These are phyloP conservation scores for Selenicereus undatus DNA, from an alignment of 148 eudicot genomes.

Conservation along the genomic window DNA sequence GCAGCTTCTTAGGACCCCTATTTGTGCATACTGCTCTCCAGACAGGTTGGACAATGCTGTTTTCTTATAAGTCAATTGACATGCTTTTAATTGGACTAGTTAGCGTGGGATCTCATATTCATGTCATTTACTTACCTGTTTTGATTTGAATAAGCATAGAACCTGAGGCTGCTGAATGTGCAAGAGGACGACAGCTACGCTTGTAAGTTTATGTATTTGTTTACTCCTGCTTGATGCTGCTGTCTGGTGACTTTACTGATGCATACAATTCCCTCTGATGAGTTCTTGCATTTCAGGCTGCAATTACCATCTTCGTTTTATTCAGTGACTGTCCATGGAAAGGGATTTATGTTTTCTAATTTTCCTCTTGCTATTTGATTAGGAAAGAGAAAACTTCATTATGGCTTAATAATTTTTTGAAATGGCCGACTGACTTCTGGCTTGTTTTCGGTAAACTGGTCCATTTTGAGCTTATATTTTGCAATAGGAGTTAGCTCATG, in stretches of 20 bases:
- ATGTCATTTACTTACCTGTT: not conserved
- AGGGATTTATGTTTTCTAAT: not conserved
- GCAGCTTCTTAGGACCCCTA: constrained; percentile 95
- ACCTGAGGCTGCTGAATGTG: constrained; percentile 64
- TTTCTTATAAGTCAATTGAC: not conserved
- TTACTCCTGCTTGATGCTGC: constrained; percentile 5
- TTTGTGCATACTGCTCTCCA: constrained; percentile 99
- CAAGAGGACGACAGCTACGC: constrained; percentile 86
- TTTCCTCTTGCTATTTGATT: not conserved
- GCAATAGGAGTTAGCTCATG: not conserved
- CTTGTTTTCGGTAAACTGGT: not conserved
- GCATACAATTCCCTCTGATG: not conserved
- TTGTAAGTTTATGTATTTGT: constrained; percentile 56
- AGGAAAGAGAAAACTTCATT: not conserved
- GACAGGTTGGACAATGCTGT: constrained; percentile 55
- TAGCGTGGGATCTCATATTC: not conserved
- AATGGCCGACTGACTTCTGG: not conserved
- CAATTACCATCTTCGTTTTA: not conserved
- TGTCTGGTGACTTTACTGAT: not conserved
- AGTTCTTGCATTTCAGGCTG: not conserved
- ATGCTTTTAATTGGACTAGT: not conserved
- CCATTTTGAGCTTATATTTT: not conserved
- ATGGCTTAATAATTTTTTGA: not conserved
- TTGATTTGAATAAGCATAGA: constrained; percentile 39
- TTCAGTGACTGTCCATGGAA: not conserved